Evolutionary conservation across 2,329 filamentous ascomycete species (phyloP).

Genomic region (Fusarium phyllophilum): DNA sequence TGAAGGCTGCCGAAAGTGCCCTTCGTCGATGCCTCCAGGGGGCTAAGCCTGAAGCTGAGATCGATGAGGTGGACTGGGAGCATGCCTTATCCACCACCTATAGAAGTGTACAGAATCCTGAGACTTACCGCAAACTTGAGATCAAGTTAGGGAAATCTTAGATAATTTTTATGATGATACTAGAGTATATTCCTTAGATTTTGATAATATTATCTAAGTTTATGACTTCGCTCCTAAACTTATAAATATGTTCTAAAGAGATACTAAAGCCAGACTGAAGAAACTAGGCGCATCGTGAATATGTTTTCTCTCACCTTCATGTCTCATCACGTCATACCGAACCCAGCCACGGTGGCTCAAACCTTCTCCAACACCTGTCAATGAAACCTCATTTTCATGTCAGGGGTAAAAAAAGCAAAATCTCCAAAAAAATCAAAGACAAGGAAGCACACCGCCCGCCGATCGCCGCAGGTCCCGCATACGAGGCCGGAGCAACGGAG

Average conservation of each 20-base stretch:
- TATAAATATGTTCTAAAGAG: neutral
- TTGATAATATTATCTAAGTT: neutral
- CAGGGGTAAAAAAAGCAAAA: slow-evolving; percentile 17
- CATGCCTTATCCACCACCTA: slow-evolving; percentile 59
- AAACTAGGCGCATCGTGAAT: neutral
- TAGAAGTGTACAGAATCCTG: slow-evolving; percentile 61
- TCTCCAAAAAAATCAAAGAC: slow-evolving; percentile 8
- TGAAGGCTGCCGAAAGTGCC: slow-evolving; percentile 63
- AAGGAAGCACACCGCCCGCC: slow-evolving; percentile 3
- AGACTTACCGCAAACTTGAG: slow-evolving; percentile 54
- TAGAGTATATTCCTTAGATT: neutral
- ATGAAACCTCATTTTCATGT: neutral
- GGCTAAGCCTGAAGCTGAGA: slow-evolving; percentile 37
- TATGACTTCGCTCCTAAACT: too few species aligned
- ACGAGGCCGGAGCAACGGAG: slow-evolving; percentile 33
- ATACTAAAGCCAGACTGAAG: neutral
- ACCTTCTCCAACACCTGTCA: slow-evolving; percentile 16
- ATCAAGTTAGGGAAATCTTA: slow-evolving; percentile 27
- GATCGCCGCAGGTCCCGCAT: slow-evolving; percentile 32
- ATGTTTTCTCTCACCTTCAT: neutral
- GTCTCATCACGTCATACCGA: neutral
- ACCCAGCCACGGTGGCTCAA: slow-evolving; percentile 25
- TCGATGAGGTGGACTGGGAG: slow-evolving; percentile 62
- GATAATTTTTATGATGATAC: neutral
- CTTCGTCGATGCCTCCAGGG: slow-evolving; percentile 51